These are phyloP conservation scores for Orbilia quercus DNA, from an alignment of 2,329 filamentous ascomycete species.

Conservation along the genomic window DNA sequence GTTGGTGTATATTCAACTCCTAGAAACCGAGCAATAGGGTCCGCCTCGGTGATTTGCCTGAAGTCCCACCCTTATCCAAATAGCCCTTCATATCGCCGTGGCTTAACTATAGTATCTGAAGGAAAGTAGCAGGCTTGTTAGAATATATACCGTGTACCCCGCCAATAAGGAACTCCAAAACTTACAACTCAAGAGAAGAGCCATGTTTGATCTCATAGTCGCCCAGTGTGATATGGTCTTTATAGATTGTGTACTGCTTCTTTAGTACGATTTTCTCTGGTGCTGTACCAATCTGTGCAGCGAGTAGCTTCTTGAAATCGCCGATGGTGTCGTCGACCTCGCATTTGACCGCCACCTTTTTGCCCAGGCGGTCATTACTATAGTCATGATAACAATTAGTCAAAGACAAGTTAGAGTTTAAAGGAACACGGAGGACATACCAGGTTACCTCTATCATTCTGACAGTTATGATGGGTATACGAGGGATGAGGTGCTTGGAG, in stretches of 20 bases:
- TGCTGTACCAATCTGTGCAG: conserved; percentile 57
- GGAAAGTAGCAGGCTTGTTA: conserved; percentile 1
- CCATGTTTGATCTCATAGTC: conserved; percentile 60
- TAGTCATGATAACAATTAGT: conserved; percentile 3
- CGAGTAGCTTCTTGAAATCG: conserved; percentile 59
- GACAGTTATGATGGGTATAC: not conserved
- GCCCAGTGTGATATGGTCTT: conserved; percentile 60
- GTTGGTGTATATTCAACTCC: not conserved
- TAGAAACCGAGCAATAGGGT: not conserved
- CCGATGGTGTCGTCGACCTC: conserved; percentile 60
- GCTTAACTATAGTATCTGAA: conserved; percentile 42
- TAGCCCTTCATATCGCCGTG: not conserved
- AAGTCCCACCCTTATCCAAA: not conserved
- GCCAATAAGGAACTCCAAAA: not conserved
- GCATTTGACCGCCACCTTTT: conserved; percentile 60
- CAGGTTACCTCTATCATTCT: conserved; percentile 61
- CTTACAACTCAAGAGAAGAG: conserved; percentile 59
- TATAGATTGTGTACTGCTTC: conserved; percentile 59
- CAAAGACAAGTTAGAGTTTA: conserved; percentile 57
- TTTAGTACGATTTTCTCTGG: conserved; percentile 60
- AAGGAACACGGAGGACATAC: conserved; percentile 61
- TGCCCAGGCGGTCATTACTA: conserved; percentile 73
- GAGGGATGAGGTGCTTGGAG: not conserved
- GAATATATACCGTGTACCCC: not conserved
- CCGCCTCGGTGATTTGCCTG: not conserved